Evolutionary conservation across 2,329 filamentous ascomycete genomes (phyloP), one percentile per base, ranked within the genome.

Genomic region (Calonectria honghensis): DNA sequence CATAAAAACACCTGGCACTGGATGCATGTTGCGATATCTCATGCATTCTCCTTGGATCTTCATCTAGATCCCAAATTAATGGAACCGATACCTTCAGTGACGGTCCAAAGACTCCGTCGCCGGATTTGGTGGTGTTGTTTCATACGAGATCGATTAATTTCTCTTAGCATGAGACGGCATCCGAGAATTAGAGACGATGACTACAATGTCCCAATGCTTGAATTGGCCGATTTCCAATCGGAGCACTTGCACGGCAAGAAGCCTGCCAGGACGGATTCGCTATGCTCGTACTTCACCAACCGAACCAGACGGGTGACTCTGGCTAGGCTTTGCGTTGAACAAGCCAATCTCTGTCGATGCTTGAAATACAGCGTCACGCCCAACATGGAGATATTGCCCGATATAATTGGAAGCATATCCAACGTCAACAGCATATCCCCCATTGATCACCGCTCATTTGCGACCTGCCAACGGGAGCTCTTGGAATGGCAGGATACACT

Each of bases 1-100:
- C 95, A 98, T 82, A 98, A 98, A 84, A 96, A 98, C 83, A 98
- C 96, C 37, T 98, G 96, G 94, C 96, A 98, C 83, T 98, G 96
- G 96, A 97, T 98, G 94, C 96, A 96, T 13, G 95, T 98, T 32
- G 96, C 96, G 52, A 94, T 98, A 72, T 98, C 96, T 6, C 88
- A 98, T 59, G 96, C 95, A 59, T 95, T 98, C 83, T 98, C 96
- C 6, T 97, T 98, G 75, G 96, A 96, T 5, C 89, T 98, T 5
- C 96, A 98, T 84, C 93, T 96, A 75, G 94, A 98, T 80, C 95
- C 95, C 1, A 39, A 24, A 18, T 61, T 37, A n/a, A 61, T 27
- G 35, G 24, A 14, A 7, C 57, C 57, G 11, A 11, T 29, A 13
- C 57, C 57, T 41, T 86, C 85, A 20, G 93, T 92, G 70, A 95